These are phyloP conservation scores for Colletotrichum sp. DNA, from an alignment of 2,329 filamentous ascomycete genomes.

Conservation along the genomic window DNA sequence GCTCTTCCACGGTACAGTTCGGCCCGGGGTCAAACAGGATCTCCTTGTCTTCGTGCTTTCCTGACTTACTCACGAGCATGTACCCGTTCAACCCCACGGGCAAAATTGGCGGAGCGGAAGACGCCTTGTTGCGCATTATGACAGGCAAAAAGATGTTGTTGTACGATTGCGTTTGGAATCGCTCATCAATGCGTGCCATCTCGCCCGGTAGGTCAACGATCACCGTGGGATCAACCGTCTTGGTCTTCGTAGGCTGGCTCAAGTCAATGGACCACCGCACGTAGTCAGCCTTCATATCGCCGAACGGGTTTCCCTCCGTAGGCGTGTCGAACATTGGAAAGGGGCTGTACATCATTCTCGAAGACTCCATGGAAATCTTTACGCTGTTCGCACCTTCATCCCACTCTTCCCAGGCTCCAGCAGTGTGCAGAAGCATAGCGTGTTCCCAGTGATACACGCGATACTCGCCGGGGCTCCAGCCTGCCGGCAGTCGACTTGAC, in stretches of 20 bases:
- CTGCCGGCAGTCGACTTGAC: conserved; percentile 12
- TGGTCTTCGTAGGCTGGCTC: conserved; percentile 24
- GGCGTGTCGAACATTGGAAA: conserved; percentile 26
- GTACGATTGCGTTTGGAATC: conserved; percentile 41
- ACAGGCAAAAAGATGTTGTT: conserved; percentile 43
- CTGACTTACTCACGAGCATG: background rate
- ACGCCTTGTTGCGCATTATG: conserved; percentile 31
- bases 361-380: background rate
- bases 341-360: background rate
- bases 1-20: conserved; percentile 43
- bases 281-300: conserved; percentile 41
- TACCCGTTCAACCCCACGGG: conserved; percentile 30
- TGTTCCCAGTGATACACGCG: conserved; percentile 1
- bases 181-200: conserved; percentile 49
- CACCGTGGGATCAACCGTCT: conserved; percentile 31
- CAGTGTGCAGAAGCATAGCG: background rate
- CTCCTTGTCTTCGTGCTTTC: background rate
- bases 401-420: background rate
- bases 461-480: conserved; percentile 27
- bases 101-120: conserved; percentile 25
- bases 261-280: conserved; percentile 46
- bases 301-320: background rate
- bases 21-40: background rate
- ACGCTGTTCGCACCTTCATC: background rate
- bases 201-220: conserved; percentile 44